Conservation (phyloP, 495 filamentous ascomycete genomes). For the Lepraria neglecta region DNA sequence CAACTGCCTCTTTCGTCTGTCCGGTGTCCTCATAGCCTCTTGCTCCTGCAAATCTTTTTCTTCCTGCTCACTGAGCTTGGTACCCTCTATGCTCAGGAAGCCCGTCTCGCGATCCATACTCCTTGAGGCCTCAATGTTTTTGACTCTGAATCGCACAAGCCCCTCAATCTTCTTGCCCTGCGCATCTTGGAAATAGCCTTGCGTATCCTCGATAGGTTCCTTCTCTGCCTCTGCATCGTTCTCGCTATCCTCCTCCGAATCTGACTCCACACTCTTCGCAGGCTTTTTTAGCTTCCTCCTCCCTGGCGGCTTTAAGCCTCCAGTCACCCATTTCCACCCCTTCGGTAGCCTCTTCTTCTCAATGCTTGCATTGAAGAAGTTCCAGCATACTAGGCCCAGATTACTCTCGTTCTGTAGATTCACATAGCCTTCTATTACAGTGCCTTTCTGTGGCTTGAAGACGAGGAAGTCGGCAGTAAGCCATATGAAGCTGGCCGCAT, state of each 20-base stretch:
- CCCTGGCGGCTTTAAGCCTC: constrained; percentile 30
- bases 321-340: constrained; percentile 57
- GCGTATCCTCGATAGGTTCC: constrained; percentile 37
- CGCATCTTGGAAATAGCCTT: constrained; percentile 58
- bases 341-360: constrained; percentile 58
- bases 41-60: constrained; percentile 38
- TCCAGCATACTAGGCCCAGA: constrained; percentile 63
- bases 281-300: constrained; percentile 34
- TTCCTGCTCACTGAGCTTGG: constrained; percentile 50
- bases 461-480: constrained; percentile 67
- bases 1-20: constrained; percentile 9
- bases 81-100: constrained; percentile 65
- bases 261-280: constrained; percentile 7
- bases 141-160: constrained; percentile 54
- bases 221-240: constrained; percentile 26
- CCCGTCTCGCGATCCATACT: constrained; percentile 52
- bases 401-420: constrained; percentile 69
- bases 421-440: constrained; percentile 57
- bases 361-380: constrained; percentile 69
- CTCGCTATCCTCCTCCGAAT: constrained; percentile 20
- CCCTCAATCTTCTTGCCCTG: constrained; percentile 57
- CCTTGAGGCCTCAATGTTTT: constrained; percentile 54
- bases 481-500: constrained; percentile 62
- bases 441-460: constrained; percentile 55
- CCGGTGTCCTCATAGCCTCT: constrained; percentile 27